These are phyloP conservation scores for Knufia petricola DNA, from an alignment of 2,329 filamentous ascomycete species.

Conservation along the genomic window DNA sequence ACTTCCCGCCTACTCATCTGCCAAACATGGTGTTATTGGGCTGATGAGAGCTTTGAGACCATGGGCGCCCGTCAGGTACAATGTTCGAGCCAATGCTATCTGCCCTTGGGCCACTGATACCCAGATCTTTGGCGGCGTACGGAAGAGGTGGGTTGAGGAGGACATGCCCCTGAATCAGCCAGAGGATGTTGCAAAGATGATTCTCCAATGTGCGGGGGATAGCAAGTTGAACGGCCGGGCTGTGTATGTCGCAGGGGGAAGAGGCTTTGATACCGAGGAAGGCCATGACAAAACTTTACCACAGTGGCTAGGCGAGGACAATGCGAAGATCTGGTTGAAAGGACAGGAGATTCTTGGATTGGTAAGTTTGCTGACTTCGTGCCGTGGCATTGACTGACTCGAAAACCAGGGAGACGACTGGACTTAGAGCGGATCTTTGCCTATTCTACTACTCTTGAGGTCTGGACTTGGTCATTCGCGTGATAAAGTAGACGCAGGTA, in stretches of 20 bases:
- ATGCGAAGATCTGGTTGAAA: conserved; percentile 11
- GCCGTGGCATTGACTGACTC: neutral
- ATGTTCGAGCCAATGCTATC: conserved; percentile 36
- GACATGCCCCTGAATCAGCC: conserved; percentile 33
- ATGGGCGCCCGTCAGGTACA: conserved; percentile 27
- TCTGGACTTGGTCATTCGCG: too few relatives aligned
- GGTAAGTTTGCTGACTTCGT: conserved; percentile 11
- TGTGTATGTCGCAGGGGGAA: conserved; percentile 36
- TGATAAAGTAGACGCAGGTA: too few relatives aligned
- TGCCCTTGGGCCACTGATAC: conserved; percentile 40
- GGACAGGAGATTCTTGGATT: conserved; percentile 18
- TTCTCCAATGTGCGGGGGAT: conserved; percentile 30
- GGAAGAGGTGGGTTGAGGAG: conserved; percentile 30
- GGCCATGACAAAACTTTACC: conserved; percentile 33
- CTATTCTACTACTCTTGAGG: too few relatives aligned
- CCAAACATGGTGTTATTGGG: conserved; percentile 43
- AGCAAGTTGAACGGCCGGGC: conserved; percentile 28
- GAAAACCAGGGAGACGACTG: neutral
- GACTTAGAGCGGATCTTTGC: neutral
- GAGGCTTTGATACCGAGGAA: conserved; percentile 36
- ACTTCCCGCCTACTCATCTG: conserved; percentile 38
- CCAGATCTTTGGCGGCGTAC: conserved; percentile 30
- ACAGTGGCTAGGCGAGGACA: conserved; percentile 36
- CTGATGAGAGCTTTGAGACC: conserved; percentile 37
- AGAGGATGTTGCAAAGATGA: conserved; percentile 32